Evolutionary conservation across 768 basidiomycete species (phyloP).

Genomic region (Suillus subluteus): DNA sequence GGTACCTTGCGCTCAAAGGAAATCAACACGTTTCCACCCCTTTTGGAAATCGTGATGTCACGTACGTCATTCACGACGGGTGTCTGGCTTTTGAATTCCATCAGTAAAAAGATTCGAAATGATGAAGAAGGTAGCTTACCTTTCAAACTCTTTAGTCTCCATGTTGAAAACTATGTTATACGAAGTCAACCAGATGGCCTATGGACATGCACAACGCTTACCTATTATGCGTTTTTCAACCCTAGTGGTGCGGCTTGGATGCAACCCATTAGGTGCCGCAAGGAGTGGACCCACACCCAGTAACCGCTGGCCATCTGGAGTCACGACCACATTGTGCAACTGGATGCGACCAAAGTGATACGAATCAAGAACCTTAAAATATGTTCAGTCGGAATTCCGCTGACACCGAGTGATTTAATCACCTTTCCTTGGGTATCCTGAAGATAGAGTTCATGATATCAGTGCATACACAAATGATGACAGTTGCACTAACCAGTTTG

Average conservation of each 20-base stretch:
- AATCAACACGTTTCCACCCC: conserved; percentile 48
- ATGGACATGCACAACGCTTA: conserved; percentile 24
- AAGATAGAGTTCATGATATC: conserved; percentile 19
- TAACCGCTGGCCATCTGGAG: conserved; percentile 48
- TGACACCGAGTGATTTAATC: neutral
- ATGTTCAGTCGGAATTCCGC: neutral
- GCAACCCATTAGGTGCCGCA: conserved; percentile 44
- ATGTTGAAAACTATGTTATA: conserved; percentile 49
- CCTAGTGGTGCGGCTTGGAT: conserved; percentile 50
- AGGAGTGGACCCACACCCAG: conserved; percentile 53
- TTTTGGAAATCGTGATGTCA: conserved; percentile 50
- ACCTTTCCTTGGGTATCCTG: conserved; percentile 51
- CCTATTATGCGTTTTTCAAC: conserved; percentile 59
- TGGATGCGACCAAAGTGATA: conserved; percentile 49
- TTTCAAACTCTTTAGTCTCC: conserved; percentile 45
- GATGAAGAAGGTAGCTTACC: conserved; percentile 33
- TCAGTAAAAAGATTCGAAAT: conserved; percentile 16
- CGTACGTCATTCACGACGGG: conserved; percentile 60
- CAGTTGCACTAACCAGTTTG: conserved; percentile 42
- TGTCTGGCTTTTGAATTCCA: conserved; percentile 44
- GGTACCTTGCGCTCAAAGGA: conserved; percentile 48
- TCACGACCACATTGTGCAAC: conserved; percentile 54
- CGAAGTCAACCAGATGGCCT: conserved; percentile 11
- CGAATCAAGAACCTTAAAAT: conserved; percentile 38
- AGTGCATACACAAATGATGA: conserved; percentile 14